Conservation (phyloP, 108 stramenopile genomes). For the Pseudonitzschia pungens region DNA sequence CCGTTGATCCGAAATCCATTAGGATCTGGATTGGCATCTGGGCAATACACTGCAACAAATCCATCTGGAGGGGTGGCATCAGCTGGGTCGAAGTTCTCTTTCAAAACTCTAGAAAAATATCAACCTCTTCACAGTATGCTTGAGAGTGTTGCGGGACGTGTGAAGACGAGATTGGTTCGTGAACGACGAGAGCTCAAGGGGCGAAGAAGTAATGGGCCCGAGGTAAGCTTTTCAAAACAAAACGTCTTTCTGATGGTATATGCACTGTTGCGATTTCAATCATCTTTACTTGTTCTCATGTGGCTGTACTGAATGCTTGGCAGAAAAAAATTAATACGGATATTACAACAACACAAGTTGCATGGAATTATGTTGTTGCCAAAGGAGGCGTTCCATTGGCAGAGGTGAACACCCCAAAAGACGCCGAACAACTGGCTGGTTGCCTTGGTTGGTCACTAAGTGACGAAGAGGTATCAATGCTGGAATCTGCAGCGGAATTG, state of each 20-base stretch:
- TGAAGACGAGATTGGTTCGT: conserved; percentile 50
- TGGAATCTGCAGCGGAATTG: conserved; percentile 67
- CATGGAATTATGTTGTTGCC: conserved; percentile 81
- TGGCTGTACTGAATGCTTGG: background rate
- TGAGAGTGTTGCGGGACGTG: conserved; percentile 58
- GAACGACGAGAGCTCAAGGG: conserved; percentile 40
- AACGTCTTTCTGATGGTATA: no score
- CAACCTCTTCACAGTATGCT: conserved; percentile 63
- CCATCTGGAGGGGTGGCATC: conserved; percentile 71
- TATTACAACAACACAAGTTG: conserved; percentile 82
- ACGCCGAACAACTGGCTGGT: conserved; percentile 77
- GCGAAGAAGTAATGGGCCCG: conserved; percentile 27
- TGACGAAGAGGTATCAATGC: conserved; percentile 76
- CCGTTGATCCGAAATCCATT: conserved; percentile 73
- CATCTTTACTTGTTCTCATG: background rate
- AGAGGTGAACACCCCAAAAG: conserved; percentile 63
- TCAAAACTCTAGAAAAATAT: conserved; percentile 65
- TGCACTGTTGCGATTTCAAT: no score
- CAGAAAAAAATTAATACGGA: conserved; percentile 76
- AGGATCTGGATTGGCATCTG: conserved; percentile 77
- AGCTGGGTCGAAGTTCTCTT: conserved; percentile 55
- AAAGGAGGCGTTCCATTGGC: conserved; percentile 83
- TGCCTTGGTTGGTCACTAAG: conserved; percentile 81
- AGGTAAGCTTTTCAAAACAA: conserved; percentile 17
- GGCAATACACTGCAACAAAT: conserved; percentile 73